Percentiles rank a stretch among this genome's conserved stretches.
Conservation (phyloP, 441 rosid species). For the Eruca vesicaria region DNA sequence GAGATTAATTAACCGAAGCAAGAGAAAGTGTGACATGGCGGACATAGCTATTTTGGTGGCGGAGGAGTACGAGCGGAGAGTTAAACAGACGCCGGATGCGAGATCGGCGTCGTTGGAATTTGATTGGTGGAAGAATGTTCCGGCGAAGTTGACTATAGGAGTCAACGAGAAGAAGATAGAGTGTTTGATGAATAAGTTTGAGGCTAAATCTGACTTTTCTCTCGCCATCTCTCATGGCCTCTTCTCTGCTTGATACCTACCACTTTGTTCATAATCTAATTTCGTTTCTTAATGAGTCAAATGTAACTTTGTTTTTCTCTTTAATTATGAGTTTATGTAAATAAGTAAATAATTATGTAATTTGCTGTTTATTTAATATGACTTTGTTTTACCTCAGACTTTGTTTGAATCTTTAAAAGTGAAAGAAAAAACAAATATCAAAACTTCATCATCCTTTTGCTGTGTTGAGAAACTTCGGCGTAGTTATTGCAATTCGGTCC, state of each 20-base stretch:
- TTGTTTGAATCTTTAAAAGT: conserved; percentile 4
- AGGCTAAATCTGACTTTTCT: conserved; percentile 29
- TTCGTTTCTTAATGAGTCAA: not conserved
- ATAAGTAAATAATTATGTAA: not conserved
- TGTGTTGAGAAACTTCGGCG: conserved; percentile 22
- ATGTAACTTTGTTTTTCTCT: not conserved
- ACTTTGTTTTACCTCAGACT: not conserved
- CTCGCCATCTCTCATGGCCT: conserved; percentile 26
- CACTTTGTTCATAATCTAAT: conserved; percentile 4
- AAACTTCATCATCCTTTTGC: conserved; percentile 12
- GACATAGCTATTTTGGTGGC: conserved; percentile 38
- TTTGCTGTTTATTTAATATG: not conserved
- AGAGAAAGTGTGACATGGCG: conserved; percentile 22
- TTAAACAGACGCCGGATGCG: conserved; percentile 12
- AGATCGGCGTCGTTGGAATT: not conserved
- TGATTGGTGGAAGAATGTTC: conserved; percentile 9
- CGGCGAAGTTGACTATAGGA: conserved; percentile 22
- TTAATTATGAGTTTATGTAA: too few relatives aligned
- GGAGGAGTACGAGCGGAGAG: conserved; percentile 35
- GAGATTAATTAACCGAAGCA: conserved; percentile 23
- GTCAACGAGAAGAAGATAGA: conserved; percentile 24
- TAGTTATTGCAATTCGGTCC: conserved; percentile 18
- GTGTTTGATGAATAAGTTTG: conserved; percentile 24
- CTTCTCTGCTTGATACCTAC: conserved; percentile 28
- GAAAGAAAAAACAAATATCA: not conserved